Evolutionary conservation across 176 grass and related monocot genomes (phyloP), one percentile per base, ranked within the genome.

Genomic region (Pharus latifolius): DNA sequence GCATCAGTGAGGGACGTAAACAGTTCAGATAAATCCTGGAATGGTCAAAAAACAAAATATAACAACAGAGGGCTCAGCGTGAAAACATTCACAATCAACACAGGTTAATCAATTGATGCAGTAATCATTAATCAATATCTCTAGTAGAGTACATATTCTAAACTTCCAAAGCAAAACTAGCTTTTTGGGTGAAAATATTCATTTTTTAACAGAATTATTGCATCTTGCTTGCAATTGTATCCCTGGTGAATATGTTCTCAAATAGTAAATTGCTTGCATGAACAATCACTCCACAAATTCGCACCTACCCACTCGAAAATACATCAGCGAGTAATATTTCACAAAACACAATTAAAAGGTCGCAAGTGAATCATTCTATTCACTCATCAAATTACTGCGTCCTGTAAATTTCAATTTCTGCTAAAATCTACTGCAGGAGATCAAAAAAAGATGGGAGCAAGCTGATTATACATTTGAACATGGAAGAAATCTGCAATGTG

Each of bases 1-100:
- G 91, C 64, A 14, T 82, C 35, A 38, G 84, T 85, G 25, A 96
- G 80, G 49, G 87, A 84, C 64, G 50, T 68, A 73, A 91, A 83
- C 29, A 77, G 49, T 75, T 73, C 63, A 65, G 34, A 12, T 6
- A 80, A 50, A 87, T 86, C 78, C 91, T 94, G 83, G 19, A 56
- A 78, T 54, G 61, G 43, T 42, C 20, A 38, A 86, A 72, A 10
- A 32, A 49, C 28, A 73, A 17, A 17, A n/a, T 11, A 38, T 52
- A 51, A 16, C 14, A 20, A 9, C 35, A 38, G 35, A 38, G 8
- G 35, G 35, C 9, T 4, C 35, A 38, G 35, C 35, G 8, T 26
- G 3, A 52, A 54, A 75, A 25, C 3, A 53, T 2, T 51, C n/a
- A 13, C 25, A 25, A 7, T 6, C 0, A 34, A 55, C 55, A 23